Evolutionary conservation across 2,329 filamentous ascomycete genomes (phyloP), one percentile per base, ranked within the genome.

Genomic region (Hymenoscyphus linearis): DNA sequence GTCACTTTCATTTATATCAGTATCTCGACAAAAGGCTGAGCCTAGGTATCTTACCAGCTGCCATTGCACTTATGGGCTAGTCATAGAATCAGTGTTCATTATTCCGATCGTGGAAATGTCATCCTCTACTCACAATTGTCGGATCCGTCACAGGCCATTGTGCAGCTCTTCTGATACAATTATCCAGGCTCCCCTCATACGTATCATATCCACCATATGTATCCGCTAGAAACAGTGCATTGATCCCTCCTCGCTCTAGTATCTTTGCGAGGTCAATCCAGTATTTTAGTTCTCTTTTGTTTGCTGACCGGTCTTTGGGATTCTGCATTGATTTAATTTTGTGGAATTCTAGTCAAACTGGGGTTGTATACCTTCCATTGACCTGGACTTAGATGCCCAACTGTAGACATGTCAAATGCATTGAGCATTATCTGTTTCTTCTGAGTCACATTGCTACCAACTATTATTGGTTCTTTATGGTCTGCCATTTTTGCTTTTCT

Each of bases 121-220:
- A 18, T n/a, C 0, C n/a, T 18, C 52, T 25, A 85, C 79, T 4
- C 80, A 79, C 13, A 88, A 71, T 0, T 0, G 84, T 87, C 0
- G 86, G 86, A 69, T 89, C 86, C 60, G 87, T 88, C 5, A 89
- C 83, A 0, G 86, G 86, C 82, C 84, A 89, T 71, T 89, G 87
- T 0, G 87, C 85, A 1, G 85, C 86, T 0, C 85, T 83, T 1
- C 79, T 70, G 55, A 87, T 81, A 1, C 85, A 84, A 0, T 86
- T 81, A 4, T 82, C 79, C 4, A 88, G 76, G 35, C 65, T 69
- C 59, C 82, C 85, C 10, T 78, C 73, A 72, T 87, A 89, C 1
- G 89, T 85, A 74, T 90, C 86, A 69, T 89, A 88, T 5, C 84
- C 84, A 2, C 83, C 84, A 73, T 66, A 66, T 2, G 65, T 70